These are phyloP conservation scores for Tulasnella sp. DNA, from an alignment of 768 basidiomycete genomes.

Conservation along the genomic window DNA sequence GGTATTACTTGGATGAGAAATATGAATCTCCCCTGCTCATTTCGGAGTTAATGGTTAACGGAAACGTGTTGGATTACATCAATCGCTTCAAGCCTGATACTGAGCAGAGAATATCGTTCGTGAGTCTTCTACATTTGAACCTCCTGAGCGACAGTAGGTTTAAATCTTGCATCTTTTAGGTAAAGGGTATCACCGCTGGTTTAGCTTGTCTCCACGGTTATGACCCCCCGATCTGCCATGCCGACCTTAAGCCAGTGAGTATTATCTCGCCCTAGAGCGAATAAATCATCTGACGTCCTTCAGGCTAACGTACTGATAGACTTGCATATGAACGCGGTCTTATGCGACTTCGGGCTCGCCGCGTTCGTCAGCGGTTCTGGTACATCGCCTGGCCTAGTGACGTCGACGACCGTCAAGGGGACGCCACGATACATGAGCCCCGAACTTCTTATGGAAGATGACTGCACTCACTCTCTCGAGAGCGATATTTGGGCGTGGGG, in stretches of 20 bases:
- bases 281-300: neutral
- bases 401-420: neutral
- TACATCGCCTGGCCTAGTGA: neutral
- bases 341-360: neutral
- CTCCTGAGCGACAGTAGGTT: neutral
- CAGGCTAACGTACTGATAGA: constrained; percentile 7
- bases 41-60: neutral
- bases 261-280: neutral
- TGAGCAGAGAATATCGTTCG: neutral
- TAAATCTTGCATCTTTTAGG: neutral
- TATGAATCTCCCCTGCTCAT: neutral
- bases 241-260: neutral
- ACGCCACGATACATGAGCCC: neutral
- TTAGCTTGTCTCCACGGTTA: neutral
- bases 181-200: neutral
- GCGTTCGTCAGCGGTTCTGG: neutral
- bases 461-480: neutral
- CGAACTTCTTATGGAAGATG: neutral
- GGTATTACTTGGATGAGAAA: neutral
- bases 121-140: neutral
- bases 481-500: constrained; percentile 1
- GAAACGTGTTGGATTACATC: neutral
- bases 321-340: neutral
- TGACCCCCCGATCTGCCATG: neutral
- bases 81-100: neutral